These are phyloP conservation scores for Copromyces sp. DNA, from an alignment of 495 filamentous ascomycete species.

Conservation along the genomic window DNA sequence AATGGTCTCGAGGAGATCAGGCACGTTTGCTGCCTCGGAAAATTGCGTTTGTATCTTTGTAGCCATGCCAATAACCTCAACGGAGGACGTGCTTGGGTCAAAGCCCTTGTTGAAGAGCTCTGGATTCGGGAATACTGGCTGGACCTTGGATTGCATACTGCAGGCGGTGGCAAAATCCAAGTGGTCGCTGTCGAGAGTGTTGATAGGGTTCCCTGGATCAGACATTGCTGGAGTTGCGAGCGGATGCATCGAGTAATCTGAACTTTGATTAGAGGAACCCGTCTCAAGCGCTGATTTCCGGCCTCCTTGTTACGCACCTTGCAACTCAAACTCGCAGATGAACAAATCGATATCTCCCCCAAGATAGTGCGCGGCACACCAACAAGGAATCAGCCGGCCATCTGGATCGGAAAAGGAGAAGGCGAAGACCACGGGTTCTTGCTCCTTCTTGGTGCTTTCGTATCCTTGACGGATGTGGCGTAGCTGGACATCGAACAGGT, in stretches of 20 bases:
- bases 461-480: constrained; percentile 4
- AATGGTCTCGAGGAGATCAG: constrained; percentile 10
- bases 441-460: constrained; percentile 3
- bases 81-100: constrained; percentile 6
- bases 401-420: constrained; percentile 15
- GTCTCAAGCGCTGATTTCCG: background rate
- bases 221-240: background rate
- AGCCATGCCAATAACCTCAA: constrained; percentile 12
- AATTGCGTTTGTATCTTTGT: constrained; percentile 18
- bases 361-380: constrained; percentile 18
- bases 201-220: constrained; percentile 5
- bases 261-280: background rate
- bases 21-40: constrained; percentile 4
- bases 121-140: constrained; percentile 8
- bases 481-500: constrained; percentile 12
- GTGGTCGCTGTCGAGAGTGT: constrained; percentile 17
- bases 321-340: constrained; percentile 20
- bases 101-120: background rate
- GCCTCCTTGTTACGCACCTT: background rate
- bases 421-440: constrained; percentile 16
- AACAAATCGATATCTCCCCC: constrained; percentile 10
- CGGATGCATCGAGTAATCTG: constrained; percentile 14
- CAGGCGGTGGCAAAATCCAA: constrained; percentile 16
- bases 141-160: constrained; percentile 13
- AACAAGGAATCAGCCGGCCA: constrained; percentile 12